A percentile compares a stretch with the other conserved stretches of the same genome.
Evolutionary conservation across 2,329 filamentous ascomycete species (phyloP).

Genomic region (Aspergillus bombycis): DNA sequence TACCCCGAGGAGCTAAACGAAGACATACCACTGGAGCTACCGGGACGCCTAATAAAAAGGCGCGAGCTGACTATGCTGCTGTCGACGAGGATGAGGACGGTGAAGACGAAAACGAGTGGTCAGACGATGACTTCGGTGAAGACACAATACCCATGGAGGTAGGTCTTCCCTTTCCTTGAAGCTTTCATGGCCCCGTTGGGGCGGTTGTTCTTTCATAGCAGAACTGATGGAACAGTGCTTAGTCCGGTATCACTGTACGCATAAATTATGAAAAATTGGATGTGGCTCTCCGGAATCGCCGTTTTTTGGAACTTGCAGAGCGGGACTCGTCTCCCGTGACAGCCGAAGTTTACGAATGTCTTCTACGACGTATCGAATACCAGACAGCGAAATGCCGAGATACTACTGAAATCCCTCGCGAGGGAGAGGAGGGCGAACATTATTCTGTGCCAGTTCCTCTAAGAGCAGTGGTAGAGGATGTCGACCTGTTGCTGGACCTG

Average conservation of each 20-base stretch:
- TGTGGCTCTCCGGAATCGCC: constrained; percentile 78
- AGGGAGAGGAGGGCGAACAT: constrained; percentile 46
- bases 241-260: constrained; percentile 74
- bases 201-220: constrained; percentile 15
- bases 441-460: constrained; percentile 41
- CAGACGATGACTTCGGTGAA: constrained; percentile 38
- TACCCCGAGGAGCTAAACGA: constrained; percentile 40
- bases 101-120: constrained; percentile 41
- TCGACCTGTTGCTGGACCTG: constrained; percentile 43
- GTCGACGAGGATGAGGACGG: constrained; percentile 33
- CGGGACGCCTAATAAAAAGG: constrained; percentile 24
- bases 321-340: constrained; percentile 73
- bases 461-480: constrained; percentile 38
- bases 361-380: constrained; percentile 72
- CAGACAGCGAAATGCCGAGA: constrained; percentile 68
- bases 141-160: constrained; percentile 44
- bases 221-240: constrained; percentile 7
- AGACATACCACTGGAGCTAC: constrained; percentile 27
- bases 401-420: constrained; percentile 39
- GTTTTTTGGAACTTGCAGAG: constrained; percentile 72
- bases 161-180: constrained; percentile 16
- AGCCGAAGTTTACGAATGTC: constrained; percentile 73
- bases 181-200: constrained; percentile 1
- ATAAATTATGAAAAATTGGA: constrained; percentile 85
- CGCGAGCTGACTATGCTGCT: constrained; percentile 29